These are phyloP conservation scores for Leccinum solheimii DNA, from an alignment of 1,284 basidiomycete genomes.

Conservation along the genomic window DNA sequence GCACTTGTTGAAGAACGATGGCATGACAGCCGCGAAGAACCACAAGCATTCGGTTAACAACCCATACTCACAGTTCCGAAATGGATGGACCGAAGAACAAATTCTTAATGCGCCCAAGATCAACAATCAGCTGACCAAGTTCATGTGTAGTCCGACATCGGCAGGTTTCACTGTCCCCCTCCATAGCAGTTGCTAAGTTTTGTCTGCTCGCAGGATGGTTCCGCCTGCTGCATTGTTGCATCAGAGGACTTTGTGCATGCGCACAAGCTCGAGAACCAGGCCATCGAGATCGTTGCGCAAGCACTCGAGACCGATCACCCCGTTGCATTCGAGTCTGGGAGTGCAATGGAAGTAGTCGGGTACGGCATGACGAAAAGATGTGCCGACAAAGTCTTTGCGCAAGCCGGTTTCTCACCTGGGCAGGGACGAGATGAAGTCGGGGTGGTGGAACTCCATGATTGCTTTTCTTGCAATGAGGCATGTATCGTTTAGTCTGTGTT, in stretches of 20 bases:
- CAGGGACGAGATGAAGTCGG: constrained; percentile 73
- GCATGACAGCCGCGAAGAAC: constrained; percentile 71
- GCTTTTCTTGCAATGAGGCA: constrained; percentile 79
- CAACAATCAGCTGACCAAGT: constrained; percentile 75
- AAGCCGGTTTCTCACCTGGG: constrained; percentile 67
- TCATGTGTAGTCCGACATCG: constrained; percentile 87
- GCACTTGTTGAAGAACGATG: not conserved
- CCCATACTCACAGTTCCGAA: constrained; percentile 84
- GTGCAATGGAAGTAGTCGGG: constrained; percentile 75
- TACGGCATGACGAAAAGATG: constrained; percentile 73
- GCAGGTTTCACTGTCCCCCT: constrained; percentile 35
- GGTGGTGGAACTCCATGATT: constrained; percentile 85
- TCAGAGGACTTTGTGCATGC: constrained; percentile 80
- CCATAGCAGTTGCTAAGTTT: constrained; percentile 3
- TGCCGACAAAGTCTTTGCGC: constrained; percentile 69
- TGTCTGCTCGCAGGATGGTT: constrained; percentile 55
- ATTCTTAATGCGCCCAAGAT: constrained; percentile 67
- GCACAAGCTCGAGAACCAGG: constrained; percentile 80
- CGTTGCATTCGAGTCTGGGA: constrained; percentile 61
- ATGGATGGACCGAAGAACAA: constrained; percentile 73
- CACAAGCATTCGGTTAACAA: constrained; percentile 82
- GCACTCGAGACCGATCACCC: constrained; percentile 66
- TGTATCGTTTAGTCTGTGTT: constrained; percentile 5
- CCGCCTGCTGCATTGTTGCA: constrained; percentile 70
- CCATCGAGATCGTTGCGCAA: constrained; percentile 75